A percentile compares a stretch with the other conserved stretches of the same genome.
Evolutionary conservation across 1,284 basidiomycete species (phyloP).

Genomic region (Pseudozyma sp.): DNA sequence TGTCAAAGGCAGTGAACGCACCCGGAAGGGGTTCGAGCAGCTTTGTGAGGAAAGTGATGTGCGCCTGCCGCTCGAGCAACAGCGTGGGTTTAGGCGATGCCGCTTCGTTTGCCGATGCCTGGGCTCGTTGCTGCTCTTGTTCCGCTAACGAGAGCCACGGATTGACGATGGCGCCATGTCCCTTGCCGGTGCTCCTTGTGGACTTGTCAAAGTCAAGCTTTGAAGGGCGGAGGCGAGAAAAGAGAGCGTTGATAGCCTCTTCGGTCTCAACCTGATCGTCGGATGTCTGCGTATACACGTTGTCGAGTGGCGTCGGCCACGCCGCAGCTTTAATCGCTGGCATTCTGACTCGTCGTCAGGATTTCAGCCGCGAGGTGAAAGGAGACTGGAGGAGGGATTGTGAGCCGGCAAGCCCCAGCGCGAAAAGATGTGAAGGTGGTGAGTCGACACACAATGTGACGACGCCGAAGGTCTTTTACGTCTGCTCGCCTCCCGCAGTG

Average conservation of each 20-base stretch:
- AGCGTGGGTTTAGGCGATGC: conserved; percentile 30
- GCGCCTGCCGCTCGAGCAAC: conserved; percentile 53
- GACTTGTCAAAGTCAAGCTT: conserved; percentile 32
- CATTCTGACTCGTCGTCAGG: conserved; percentile 6
- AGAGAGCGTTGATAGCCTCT: conserved; percentile 52
- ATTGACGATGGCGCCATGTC: conserved; percentile 16
- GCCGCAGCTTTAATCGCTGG: conserved; percentile 40
- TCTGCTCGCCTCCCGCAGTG: no score
- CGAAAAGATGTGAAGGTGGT: no score
- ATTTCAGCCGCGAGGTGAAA: not conserved
- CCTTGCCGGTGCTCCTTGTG: not conserved
- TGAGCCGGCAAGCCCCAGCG: no score
- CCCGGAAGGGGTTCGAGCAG: conserved; percentile 61
- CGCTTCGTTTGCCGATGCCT: conserved; percentile 8
- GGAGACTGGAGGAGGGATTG: no score
- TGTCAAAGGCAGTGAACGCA: conserved; percentile 62
- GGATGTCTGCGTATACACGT: conserved; percentile 53
- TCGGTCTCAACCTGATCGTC: conserved; percentile 62
- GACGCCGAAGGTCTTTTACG: no score
- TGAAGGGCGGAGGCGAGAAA: conserved; percentile 32
- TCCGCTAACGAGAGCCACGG: conserved; percentile 40
- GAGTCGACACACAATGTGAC: no score
- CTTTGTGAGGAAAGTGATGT: conserved; percentile 60
- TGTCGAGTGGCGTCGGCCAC: conserved; percentile 57
- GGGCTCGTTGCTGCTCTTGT: conserved; percentile 24